Base-by-base conservation (phyloP, 176 grass and related monocot species). In the Cocos nucifera region DNA sequence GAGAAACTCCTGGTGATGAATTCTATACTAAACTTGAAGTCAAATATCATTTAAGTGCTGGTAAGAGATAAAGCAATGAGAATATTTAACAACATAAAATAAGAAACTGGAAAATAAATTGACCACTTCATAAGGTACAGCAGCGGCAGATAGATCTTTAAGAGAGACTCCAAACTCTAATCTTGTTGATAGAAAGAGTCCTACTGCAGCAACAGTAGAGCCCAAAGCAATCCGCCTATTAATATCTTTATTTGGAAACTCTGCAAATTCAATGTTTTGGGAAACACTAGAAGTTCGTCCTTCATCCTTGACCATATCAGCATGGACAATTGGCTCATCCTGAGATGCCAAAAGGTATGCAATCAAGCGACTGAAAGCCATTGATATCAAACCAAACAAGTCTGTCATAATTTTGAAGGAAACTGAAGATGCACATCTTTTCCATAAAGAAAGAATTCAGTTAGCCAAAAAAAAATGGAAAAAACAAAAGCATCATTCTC, bases 71-170 rank as follows among this genome's bases (percentile, higher is more conserved):
- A 52, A 26, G 4, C 6, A 52, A 65, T 6, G 51, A 55, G 69
- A 28, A 70, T 32, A 20, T 12, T 44, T 12, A 57, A 35, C 5
- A 12, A 23, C 18, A 22, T 19, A 1, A 59, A 49, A 51, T 19
- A 66, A 77, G 35, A 75, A 3, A 64, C 2, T 12, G 61, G 8
- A 49, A 59, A 49, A 19, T 35, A 3, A 0, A 49, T 23, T 20
- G 22, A 98, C 94, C 88, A 86, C 70, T 73, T 98, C 84, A 69
- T 93, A 98, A 2, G 88, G 53, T 27, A 78, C 75, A 1, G 88
- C 66, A 78, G 78, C 82, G 58, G 84, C 79, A 52, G 84, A 54
- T 12, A 92, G 69, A 79, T 92, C 85, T 80, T 98, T 98, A 50
- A 98, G 76, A 63, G 88, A 92, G 55, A 79, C 48, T 7, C 85